Percentiles rank a stretch among this genome's conserved stretches.
phyloP scores from a whole-genome alignment of 768 basidiomycete species.

The Leccinellum rugosiceps region DNA sequence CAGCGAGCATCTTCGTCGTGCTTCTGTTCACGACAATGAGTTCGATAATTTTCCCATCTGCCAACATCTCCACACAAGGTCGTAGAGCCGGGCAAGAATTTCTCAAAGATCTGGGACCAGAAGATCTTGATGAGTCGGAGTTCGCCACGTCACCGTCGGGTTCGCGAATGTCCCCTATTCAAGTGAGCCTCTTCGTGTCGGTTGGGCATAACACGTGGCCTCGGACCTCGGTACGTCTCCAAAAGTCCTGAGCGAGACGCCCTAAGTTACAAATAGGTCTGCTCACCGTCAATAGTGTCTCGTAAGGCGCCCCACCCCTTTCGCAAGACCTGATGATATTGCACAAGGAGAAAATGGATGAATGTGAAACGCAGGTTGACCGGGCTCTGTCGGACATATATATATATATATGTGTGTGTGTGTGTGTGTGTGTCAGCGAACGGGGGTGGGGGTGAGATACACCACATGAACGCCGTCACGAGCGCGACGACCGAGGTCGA shows the following conservation, averaged over 20 bases:
- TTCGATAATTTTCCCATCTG: constrained; percentile 91
- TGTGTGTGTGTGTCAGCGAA: too few relatives aligned
- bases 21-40: constrained; percentile 98
- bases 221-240: constrained; percentile 69
- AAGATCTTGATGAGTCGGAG: constrained; percentile 99
- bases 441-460: too few relatives aligned
- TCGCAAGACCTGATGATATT: constrained; percentile 96
- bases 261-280: neutral
- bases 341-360: constrained; percentile 98
- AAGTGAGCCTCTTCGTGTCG: constrained; percentile 91
- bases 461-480: too few relatives aligned
- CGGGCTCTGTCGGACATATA: too few relatives aligned
- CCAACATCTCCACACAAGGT: constrained; percentile 81
- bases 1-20: constrained; percentile 94
- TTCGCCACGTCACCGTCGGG: constrained; percentile 79
- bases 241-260: too few relatives aligned
- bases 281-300: constrained; percentile 93
- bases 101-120: constrained; percentile 97
- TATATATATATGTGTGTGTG: too few relatives aligned
- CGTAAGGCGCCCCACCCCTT: constrained; percentile 98
- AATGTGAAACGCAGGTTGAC: constrained; percentile 44
- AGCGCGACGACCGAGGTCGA: too few relatives aligned
- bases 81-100: constrained; percentile 89
- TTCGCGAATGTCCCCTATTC: constrained; percentile 37
- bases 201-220: constrained; percentile 97